Percentiles rank a stretch among this genome's conserved stretches.
Conservation (phyloP, 2,329 filamentous ascomycete species). For the Cladophialophora psammophila region DNA sequence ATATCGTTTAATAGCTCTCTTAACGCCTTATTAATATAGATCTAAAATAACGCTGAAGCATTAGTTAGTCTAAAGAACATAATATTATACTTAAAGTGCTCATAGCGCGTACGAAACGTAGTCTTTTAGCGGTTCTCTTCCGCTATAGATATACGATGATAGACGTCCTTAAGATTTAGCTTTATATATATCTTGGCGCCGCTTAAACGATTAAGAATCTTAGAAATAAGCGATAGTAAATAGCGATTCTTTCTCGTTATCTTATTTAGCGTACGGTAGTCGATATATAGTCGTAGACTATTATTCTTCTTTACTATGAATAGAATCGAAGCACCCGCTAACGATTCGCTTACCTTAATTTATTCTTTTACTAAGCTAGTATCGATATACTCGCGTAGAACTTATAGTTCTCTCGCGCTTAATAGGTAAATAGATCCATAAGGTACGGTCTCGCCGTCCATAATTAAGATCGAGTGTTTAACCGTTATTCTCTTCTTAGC, state of each 20-base stretch:
- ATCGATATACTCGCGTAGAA: too few relatives aligned
- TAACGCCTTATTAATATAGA: background rate
- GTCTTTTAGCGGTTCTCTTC: constrained; percentile 46
- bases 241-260: constrained; percentile 46
- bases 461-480: too few relatives aligned
- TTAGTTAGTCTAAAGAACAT: constrained; percentile 44
- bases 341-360: background rate
- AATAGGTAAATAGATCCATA: too few relatives aligned
- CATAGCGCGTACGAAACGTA: constrained; percentile 41
- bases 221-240: constrained; percentile 40
- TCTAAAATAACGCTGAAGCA: background rate
- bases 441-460: too few relatives aligned
- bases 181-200: constrained; percentile 34
- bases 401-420: too few relatives aligned
- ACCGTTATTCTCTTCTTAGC: too few relatives aligned
- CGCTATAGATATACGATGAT: constrained; percentile 41
- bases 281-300: constrained; percentile 40
- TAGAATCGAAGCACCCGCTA: background rate
- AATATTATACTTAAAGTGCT: constrained; percentile 44
- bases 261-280: constrained; percentile 45
- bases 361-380: too few relatives aligned
- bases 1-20: constrained; percentile 11
- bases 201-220: constrained; percentile 39
- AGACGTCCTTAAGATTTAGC: constrained; percentile 41
- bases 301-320: constrained; percentile 21